Percentiles rank a stretch among this genome's conserved stretches.
These are phyloP conservation scores for Roridomyces roridus DNA, from an alignment of 768 basidiomycete genomes.

Conservation along the genomic window DNA sequence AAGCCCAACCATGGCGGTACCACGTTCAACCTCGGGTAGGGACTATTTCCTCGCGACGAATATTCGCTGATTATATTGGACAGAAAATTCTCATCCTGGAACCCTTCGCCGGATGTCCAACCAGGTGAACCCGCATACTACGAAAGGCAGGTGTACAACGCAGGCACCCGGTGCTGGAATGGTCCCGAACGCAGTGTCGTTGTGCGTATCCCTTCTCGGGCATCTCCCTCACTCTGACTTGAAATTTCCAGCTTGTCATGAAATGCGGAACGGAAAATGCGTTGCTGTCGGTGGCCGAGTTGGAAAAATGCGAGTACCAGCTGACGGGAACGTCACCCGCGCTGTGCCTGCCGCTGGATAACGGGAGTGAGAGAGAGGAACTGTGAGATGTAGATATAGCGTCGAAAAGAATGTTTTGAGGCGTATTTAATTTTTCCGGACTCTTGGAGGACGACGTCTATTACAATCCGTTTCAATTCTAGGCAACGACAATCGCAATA, in stretches of 20 bases:
- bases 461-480: constrained; percentile 21
- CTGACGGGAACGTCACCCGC: constrained; percentile 87
- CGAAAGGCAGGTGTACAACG: constrained; percentile 78
- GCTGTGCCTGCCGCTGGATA: constrained; percentile 68
- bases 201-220: constrained; percentile 46
- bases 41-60: constrained; percentile 8
- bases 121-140: constrained; percentile 79
- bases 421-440: constrained; percentile 15
- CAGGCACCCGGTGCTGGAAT: constrained; percentile 94
- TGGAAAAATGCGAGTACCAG: constrained; percentile 97
- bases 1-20: constrained; percentile 83
- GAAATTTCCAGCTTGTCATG: constrained; percentile 67
- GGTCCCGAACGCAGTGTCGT: constrained; percentile 88
- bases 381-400: constrained; percentile 33
- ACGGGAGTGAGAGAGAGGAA: constrained; percentile 48
- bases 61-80: not conserved
- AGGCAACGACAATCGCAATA: constrained; percentile 21
- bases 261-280: constrained; percentile 88
- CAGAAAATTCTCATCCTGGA: constrained; percentile 85
- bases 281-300: constrained; percentile 78
- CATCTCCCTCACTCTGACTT: not conserved
- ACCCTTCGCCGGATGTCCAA: constrained; percentile 58
- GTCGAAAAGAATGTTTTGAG: not conserved
- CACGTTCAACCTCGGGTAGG: constrained; percentile 84
- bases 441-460: not conserved